Evolutionary conservation across 495 filamentous ascomycete species (phyloP), one percentile per base, ranked within the genome.

Genomic region (Penicillium silybi): DNA sequence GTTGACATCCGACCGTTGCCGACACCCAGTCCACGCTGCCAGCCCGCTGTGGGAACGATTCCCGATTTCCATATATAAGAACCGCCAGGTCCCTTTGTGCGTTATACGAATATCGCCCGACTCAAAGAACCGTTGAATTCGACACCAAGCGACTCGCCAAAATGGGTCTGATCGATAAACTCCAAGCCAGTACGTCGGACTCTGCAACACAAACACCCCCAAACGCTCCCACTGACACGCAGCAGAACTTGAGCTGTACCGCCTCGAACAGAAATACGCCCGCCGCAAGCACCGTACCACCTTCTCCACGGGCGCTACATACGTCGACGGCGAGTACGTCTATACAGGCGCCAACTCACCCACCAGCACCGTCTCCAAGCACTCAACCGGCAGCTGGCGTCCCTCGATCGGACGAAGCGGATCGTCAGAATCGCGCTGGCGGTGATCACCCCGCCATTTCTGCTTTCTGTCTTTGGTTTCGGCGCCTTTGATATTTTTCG

Each of bases 281-380:
- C 85, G 84, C 60, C 85, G 89, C 66, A 87, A 88, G 58, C 85
- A 90, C 54, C 89, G 91, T 72, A 89, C 82, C 48, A 91, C 86
- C 52, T 95, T 95, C 71, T 83, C 86, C 66, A 86, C 82, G 51
- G 89, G 89, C 59, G 92, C 89, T 18, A 80, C 85, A 64, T 97
- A 97, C 67, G 85, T 96, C 58, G 87, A 95, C 67, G 90, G 90
- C 66, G 92, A 97, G 72, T 97, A 93, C 73, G 79, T 95, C 62
- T 90, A 86, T 74, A 58, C 61, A 32, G 64, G 63, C 32, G 47
- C 65, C 9, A 71, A 63, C 41, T 73, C 70, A 16, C 70, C 73
- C 0, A 65, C 71, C 7, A 70, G 68, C 37, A 68, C 69, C 26
- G 64, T 70, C 44, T 72, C 72, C 20, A 75, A 77, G 56, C 64